phyloP scores from a whole-genome alignment of 192 early-diverging fungal genomes.

The Spizellomyces punctatus region DNA sequence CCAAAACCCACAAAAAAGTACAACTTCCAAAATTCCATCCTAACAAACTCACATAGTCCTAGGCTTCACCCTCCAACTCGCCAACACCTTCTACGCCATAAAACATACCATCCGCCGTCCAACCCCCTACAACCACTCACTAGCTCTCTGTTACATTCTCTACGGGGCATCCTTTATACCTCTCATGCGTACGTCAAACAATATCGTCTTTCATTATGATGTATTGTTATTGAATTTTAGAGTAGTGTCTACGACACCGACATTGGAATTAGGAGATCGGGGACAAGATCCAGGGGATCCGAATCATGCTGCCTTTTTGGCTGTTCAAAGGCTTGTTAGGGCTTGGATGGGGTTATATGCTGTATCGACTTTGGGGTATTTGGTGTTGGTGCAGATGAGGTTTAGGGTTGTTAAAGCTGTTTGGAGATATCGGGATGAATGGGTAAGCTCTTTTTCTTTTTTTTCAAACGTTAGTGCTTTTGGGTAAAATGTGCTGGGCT shows the following conservation, averaged over 20 bases:
- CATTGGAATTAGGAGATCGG: background rate
- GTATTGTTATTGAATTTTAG: too few species aligned
- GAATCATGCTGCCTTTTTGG: background rate
- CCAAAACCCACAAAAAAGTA: too few species aligned
- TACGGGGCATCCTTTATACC: conserved; percentile 19
- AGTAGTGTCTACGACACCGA: conserved; percentile 3
- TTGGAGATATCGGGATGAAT: conserved; percentile 11
- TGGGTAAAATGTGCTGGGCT: too few species aligned
- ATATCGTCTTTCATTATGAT: background rate
- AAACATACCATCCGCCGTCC: conserved; percentile 10
- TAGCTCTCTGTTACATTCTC: background rate
- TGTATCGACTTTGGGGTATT: conserved; percentile 17
- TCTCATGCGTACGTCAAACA: conserved; percentile 11
- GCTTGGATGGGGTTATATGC: conserved; percentile 23
- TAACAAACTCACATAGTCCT: too few species aligned
- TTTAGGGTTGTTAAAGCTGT: conserved; percentile 26
- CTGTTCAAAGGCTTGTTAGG: background rate
- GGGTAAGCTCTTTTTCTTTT: background rate
- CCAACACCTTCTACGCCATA: conserved; percentile 13
- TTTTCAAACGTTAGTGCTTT: too few species aligned
- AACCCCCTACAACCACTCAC: conserved; percentile 16
- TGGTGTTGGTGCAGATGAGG: conserved; percentile 33
- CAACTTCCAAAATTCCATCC: too few species aligned
- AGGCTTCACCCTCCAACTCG: conserved; percentile 7
- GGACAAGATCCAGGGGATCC: background rate